Conservation (phyloP, 108 stramenopile genomes). For the Cyclostephanos invisitatus region DNA sequence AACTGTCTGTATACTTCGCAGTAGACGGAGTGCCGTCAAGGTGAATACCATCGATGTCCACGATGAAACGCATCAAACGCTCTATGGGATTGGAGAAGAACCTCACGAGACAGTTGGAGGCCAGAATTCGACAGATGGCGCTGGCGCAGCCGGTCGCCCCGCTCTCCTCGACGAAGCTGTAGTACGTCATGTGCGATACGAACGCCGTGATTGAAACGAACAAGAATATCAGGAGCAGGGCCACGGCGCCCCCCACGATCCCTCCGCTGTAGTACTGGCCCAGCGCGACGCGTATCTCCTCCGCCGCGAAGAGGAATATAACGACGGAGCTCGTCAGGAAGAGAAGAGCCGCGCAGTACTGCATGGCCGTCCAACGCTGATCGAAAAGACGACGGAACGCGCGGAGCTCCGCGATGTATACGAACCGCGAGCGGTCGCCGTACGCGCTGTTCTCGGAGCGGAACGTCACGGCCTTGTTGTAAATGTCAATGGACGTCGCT, state of each 20-base stretch:
- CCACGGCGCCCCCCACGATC: slow-evolving; percentile 43
- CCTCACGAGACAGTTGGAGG: slow-evolving; percentile 31
- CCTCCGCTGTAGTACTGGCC: slow-evolving; percentile 54
- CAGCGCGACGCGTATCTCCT: slow-evolving; percentile 34
- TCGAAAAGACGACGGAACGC: slow-evolving; percentile 52
- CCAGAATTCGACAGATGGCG: slow-evolving; percentile 28
- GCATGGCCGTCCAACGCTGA: slow-evolving; percentile 55
- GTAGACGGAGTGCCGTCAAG: slow-evolving; percentile 48
- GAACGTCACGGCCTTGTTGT: slow-evolving; percentile 51
- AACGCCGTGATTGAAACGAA: slow-evolving; percentile 53
- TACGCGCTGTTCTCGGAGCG: slow-evolving; percentile 52
- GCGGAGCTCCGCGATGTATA: slow-evolving; percentile 52
- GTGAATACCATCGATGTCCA: slow-evolving; percentile 52
- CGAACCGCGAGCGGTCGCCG: slow-evolving; percentile 47
- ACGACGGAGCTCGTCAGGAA: slow-evolving; percentile 52
- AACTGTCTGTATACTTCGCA: slow-evolving; percentile 50
- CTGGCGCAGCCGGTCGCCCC: slow-evolving; percentile 45
- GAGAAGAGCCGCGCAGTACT: slow-evolving; percentile 50
- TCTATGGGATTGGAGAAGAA: slow-evolving; percentile 47
- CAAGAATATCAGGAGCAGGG: slow-evolving; percentile 44
- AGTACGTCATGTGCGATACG: slow-evolving; percentile 57
- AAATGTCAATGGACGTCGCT: slow-evolving; percentile 49
- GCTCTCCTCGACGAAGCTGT: slow-evolving; percentile 50
- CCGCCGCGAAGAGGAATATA: slow-evolving; percentile 47
- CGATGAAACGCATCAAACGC: slow-evolving; percentile 37